These are phyloP conservation scores for Rhododendron ovatum DNA, from an alignment of 148 eudicot genomes.

Conservation along the genomic window DNA sequence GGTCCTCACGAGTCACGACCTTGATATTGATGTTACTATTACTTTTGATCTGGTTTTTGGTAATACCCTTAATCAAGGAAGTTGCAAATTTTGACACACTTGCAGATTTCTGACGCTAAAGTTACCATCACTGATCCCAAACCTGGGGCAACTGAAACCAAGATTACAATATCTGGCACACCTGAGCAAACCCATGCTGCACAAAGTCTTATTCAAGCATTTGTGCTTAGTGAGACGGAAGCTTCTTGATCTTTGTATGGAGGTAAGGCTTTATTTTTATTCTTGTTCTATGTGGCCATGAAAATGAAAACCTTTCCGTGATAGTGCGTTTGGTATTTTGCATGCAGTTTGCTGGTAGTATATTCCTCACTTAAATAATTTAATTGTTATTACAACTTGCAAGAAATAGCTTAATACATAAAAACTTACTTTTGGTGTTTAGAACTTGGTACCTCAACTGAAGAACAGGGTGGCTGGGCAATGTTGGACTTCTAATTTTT, in stretches of 20 bases:
- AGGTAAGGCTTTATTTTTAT: slow-evolving; percentile 9
- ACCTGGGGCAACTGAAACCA: slow-evolving; percentile 43
- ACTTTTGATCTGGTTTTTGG: background rate
- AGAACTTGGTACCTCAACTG: slow-evolving; percentile 4
- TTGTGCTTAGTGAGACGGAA: slow-evolving; percentile 72
- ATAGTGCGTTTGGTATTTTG: background rate
- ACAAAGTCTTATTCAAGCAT: slow-evolving; percentile 91
- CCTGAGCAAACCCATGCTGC: slow-evolving; percentile 97
- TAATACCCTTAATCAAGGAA: background rate
- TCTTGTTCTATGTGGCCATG: background rate
- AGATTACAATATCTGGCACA: slow-evolving; percentile 72
- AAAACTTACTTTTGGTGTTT: background rate
- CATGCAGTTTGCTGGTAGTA: background rate
- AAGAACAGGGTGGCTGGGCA: slow-evolving; percentile 2
- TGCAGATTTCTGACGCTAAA: slow-evolving; percentile 5
- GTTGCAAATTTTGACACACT: background rate
- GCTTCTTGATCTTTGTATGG: slow-evolving; percentile 29
- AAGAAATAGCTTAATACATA: background rate
- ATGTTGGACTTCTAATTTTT: background rate
- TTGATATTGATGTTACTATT: background rate
- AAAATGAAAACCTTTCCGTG: too few relatives aligned
- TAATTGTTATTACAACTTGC: background rate
- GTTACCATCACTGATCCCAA: slow-evolving; percentile 3
- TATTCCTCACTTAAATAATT: background rate
- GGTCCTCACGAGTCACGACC: background rate